phyloP scores from a whole-genome alignment of 108 stramenopile species.

The Cyclotella atomus region DNA sequence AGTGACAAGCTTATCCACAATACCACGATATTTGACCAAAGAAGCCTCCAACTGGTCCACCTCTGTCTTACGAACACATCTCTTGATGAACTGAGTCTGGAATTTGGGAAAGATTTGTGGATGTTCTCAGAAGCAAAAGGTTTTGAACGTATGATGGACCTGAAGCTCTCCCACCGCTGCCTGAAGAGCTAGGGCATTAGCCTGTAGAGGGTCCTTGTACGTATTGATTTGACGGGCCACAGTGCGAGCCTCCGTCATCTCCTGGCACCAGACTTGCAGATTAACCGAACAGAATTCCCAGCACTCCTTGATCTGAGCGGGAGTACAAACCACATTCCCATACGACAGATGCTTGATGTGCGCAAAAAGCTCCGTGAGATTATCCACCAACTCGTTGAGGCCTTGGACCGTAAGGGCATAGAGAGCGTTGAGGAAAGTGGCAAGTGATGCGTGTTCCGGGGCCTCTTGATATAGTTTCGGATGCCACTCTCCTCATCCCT shows the following conservation, averaged over 20 bases:
- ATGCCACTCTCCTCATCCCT: neutral
- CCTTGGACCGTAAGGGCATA: neutral
- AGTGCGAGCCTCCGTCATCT: neutral
- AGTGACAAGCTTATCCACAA: neutral
- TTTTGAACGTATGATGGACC: neutral
- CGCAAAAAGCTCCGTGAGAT: neutral
- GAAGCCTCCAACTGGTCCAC: neutral
- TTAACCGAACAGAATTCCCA: neutral
- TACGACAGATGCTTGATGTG: neutral
- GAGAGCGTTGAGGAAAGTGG: neutral
- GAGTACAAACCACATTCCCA: neutral
- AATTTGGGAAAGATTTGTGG: neutral
- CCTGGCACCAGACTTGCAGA: neutral
- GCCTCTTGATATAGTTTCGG: neutral
- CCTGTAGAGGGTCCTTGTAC: neutral
- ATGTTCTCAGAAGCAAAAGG: neutral
- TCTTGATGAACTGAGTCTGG: neutral
- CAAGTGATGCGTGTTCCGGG: neutral
- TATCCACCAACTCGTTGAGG: neutral
- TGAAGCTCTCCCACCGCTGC: neutral
- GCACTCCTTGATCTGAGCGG: neutral
- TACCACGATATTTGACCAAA: neutral
- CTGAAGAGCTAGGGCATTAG: neutral
- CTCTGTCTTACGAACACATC: neutral
- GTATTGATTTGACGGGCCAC: neutral